Evolutionary conservation across 2,329 filamentous ascomycete species (phyloP), one percentile per base, ranked within the genome.

Genomic region (Bipolaris zeicola): DNA sequence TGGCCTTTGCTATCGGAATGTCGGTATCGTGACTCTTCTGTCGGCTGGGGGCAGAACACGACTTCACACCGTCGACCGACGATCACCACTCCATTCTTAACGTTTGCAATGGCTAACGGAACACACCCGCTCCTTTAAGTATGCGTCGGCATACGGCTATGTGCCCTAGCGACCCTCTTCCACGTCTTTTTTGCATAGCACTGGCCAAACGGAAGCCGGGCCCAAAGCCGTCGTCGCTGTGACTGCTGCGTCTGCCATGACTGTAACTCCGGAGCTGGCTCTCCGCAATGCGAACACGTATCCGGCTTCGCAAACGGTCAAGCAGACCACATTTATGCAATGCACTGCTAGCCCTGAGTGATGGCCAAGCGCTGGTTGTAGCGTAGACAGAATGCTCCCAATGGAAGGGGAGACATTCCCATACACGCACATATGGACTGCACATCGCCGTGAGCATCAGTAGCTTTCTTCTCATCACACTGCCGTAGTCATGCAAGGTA

Each of bases 281-380:
- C 16, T 51, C 33, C 48, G 51, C 54, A 58, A 33, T 43, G 51
- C 46, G 50, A 52, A 61, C 60, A 64, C 57, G 63, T 63, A 58
- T 49, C 48, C 47, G 42, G 37, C 28, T 31, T 42, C 20, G 38
- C 50, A 47, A 57, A 53, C 48, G 45, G 52, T 39, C 33, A 50
- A 37, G 33, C 42, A 38, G 28, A 14, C 28, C 24, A 26, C 24
- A 13, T 20, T 26, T 20, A 54, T 53, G 53, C 48, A 55, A 47
- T 54, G 46, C 60, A 51, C 3, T 18, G 22, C 22, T 42, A 41
- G 47, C 26, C 37, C 6, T 11, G 13, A n/a, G 38, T 37, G 44
- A 47, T 52, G 38, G 37, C 55, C 38, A 22, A 24, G 42, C 26
- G 39, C 45, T 41, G 36, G 18, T 16, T 41, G 41, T 49, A 50